Base-by-base conservation (phyloP, 257 asterid species). In the Apocynum venetum region DNA sequence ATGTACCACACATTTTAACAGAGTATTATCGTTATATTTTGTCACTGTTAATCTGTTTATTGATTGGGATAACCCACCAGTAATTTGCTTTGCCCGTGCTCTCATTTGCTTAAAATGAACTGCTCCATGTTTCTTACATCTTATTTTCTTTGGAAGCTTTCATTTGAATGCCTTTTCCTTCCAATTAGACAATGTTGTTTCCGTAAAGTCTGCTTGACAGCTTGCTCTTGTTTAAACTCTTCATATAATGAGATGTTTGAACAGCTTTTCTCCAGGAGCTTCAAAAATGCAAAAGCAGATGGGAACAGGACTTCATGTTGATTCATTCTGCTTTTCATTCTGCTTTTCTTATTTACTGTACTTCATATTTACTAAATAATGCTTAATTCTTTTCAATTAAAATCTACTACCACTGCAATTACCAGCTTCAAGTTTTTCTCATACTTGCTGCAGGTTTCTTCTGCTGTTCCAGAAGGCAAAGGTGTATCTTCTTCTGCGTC, bases 381-480 rank as follows among this genome's bases (percentile, higher is more conserved):
- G 49, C 71, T 8, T 8, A 53, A 49, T 51, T n/a, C 2, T 49
- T n/a, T 31, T 51, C n/a, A 46, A 6, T 51, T 76, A 9, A 35
- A 76, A 38, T 5, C 59, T 31, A 41, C 46, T 53, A 11, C 71
- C 43, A 17, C 75, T 41, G 20, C 52, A 55, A 41, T 43, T 13
- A 79, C 35, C 10, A 57, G 76, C 48, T 44, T 48, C 31, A 47
- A 52, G 41, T 17, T 57, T 71, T 10, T 61, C 44, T 51, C 40
- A 43, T 76, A 10, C 73, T 52, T 59, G 51, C 56, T 81, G 78
- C 77, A 96, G 99, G 99, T 96, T 80, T 96, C 99, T 82, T 96
- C 99, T 61, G 96, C 98, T 76, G 99, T 96, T 73, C 99, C 99
- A 0, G 99, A 96, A 87, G 99, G 99, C 82, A 96, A 96, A 88